A percentile compares a stretch with the other conserved stretches of the same genome.
Evolutionary conservation across 257 asterid species (phyloP).

Genomic region (Knoxia roxburghii): DNA sequence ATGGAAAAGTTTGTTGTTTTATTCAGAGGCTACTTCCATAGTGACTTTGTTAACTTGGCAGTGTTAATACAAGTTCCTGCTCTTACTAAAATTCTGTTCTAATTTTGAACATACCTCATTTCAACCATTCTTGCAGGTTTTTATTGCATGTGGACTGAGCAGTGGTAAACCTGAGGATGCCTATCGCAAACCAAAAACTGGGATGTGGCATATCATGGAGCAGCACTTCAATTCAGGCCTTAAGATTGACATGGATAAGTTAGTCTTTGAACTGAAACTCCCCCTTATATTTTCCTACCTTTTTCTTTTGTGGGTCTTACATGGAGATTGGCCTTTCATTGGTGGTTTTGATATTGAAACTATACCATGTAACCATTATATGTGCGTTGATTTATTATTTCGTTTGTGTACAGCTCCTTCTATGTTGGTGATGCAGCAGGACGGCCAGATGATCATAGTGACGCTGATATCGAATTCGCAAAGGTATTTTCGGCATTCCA

Average conservation of each 20-base stretch:
- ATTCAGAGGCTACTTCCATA: not conserved
- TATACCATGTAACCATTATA: too few relatives aligned
- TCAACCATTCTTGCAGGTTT: constrained; percentile 50
- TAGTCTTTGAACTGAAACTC: constrained; percentile 22
- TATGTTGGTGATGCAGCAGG: constrained; percentile 99
- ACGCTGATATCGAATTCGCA: constrained; percentile 85
- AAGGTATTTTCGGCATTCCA: constrained; percentile 39
- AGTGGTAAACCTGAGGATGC: constrained; percentile 50
- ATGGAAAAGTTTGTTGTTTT: not conserved
- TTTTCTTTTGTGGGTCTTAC: not conserved
- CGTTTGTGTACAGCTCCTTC: constrained; percentile 55
- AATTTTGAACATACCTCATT: not conserved
- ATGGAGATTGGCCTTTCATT: not conserved
- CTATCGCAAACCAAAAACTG: constrained; percentile 86
- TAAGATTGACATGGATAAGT: constrained; percentile 70
- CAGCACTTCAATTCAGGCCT: constrained; percentile 84
- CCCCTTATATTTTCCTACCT: not conserved
- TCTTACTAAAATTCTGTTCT: not conserved
- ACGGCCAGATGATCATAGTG: constrained; percentile 77
- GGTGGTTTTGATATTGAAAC: not conserved
- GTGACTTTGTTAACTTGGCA: not conserved
- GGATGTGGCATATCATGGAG: constrained; percentile 94
- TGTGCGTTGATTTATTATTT: not conserved
- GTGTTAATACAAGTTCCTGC: not conserved
- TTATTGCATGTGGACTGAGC: constrained; percentile 84